Conservation (phyloP, 306 rosid genomes). For the Herpetospermum pedunculosum region DNA sequence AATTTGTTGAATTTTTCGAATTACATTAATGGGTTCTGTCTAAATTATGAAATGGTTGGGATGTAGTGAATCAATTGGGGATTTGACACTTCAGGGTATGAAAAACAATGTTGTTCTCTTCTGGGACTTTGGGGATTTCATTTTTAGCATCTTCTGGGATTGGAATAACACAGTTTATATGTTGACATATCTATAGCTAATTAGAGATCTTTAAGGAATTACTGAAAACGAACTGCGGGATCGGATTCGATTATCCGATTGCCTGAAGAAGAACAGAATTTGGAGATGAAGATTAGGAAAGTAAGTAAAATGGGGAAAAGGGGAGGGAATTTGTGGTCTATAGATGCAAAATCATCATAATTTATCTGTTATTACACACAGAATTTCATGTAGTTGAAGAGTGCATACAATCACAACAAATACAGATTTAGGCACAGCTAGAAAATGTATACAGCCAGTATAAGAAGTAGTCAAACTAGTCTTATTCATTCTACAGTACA, state of each 20-base stretch:
- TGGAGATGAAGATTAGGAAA: neutral
- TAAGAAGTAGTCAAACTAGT: neutral
- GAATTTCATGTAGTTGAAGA: neutral
- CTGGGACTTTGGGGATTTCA: neutral
- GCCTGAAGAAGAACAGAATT: neutral
- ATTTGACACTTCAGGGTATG: neutral
- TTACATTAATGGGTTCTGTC: neutral
- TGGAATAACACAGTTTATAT: neutral
- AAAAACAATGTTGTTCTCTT: neutral
- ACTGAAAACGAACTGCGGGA: neutral
- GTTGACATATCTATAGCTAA: neutral
- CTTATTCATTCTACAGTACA: conserved; percentile 44
- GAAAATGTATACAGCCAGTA: conserved; percentile 7
- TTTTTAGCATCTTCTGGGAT: neutral
- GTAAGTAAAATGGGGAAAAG: neutral
- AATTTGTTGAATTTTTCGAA: neutral
- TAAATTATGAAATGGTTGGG: neutral
- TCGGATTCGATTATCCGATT: too few species aligned
- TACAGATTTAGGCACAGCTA: neutral
- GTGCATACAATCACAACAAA: neutral
- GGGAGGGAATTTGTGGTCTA: neutral
- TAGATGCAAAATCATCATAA: neutral
- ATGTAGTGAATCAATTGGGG: neutral
- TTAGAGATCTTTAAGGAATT: neutral
- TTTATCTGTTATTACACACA: neutral